Conservation (phyloP, 495 filamentous ascomycete genomes). For the Filosporella fistucella region DNA sequence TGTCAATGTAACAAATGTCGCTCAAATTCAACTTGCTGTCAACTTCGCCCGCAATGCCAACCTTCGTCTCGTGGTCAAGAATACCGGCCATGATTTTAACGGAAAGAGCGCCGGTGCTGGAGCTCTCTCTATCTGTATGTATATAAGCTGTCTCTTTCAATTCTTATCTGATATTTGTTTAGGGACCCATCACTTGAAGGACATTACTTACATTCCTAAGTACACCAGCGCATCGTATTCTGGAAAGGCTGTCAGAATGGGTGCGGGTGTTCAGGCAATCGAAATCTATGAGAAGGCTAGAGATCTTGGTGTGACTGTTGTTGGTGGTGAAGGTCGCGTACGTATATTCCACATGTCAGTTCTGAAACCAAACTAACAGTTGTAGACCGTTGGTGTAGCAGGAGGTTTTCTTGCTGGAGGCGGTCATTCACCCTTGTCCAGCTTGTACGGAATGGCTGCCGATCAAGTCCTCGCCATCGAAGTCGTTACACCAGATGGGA, state of each 20-base stretch:
- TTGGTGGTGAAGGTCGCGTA: slow-evolving; percentile 38
- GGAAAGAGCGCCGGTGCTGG: slow-evolving; percentile 30
- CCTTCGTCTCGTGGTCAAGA: slow-evolving; percentile 58
- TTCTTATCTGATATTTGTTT: neutral
- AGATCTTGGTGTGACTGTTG: slow-evolving; percentile 40
- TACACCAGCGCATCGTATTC: slow-evolving; percentile 27
- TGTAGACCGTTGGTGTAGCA: slow-evolving; percentile 14
- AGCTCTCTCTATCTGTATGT: slow-evolving; percentile 17
- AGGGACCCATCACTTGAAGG: slow-evolving; percentile 11
- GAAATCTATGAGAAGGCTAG: slow-evolving; percentile 45
- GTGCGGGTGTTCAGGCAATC: slow-evolving; percentile 52
- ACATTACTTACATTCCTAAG: slow-evolving; percentile 9
- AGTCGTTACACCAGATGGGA: slow-evolving; percentile 49
- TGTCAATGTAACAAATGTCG: slow-evolving; percentile 36
- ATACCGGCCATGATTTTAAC: slow-evolving; percentile 56
- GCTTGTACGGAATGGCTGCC: slow-evolving; percentile 54
- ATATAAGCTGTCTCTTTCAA: neutral
- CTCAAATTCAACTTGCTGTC: slow-evolving; percentile 34
- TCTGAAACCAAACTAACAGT: neutral
- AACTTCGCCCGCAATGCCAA: slow-evolving; percentile 44
- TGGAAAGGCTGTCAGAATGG: slow-evolving; percentile 35
- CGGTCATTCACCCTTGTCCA: slow-evolving; percentile 50
- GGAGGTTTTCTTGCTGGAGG: slow-evolving; percentile 61
- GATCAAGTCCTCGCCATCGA: slow-evolving; percentile 60
- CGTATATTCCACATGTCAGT: neutral